Conservation (phyloP, 1,284 basidiomycete genomes). For the Leccinum griseonigrum region DNA sequence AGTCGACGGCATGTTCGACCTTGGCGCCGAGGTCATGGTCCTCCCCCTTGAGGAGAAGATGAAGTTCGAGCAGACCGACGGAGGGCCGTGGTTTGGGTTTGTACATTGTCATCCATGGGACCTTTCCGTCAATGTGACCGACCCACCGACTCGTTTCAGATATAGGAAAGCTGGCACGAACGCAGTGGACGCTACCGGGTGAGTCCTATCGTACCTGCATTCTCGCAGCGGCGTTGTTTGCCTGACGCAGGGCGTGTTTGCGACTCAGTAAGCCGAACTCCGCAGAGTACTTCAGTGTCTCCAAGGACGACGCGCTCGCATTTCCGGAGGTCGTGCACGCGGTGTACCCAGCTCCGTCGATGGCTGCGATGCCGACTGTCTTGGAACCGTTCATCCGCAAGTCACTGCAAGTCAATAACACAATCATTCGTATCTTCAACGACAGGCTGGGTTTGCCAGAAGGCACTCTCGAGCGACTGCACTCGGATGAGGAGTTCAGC, state of each 20-base stretch:
- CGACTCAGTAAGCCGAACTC: not conserved
- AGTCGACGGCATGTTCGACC: not conserved
- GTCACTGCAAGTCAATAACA: not conserved
- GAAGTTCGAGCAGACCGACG: not conserved
- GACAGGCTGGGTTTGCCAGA: not conserved
- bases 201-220: not conserved
- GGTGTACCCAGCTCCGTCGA: not conserved
- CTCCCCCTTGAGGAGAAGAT: not conserved
- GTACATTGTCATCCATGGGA: not conserved
- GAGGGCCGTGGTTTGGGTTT: not conserved
- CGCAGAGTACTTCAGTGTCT: not conserved
- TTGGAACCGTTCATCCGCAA: not conserved
- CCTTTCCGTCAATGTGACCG: not conserved
- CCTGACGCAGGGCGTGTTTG: not conserved
- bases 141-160: not conserved
- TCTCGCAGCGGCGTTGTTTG: not conserved
- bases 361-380: not conserved
- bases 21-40: not conserved
- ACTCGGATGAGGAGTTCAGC: not conserved
- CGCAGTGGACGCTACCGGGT: not conserved
- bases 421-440: not conserved
- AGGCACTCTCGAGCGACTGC: not conserved
- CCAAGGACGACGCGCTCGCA: not conserved
- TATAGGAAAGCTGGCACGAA: not conserved
- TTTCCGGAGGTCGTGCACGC: not conserved